Evolutionary conservation across 2,329 filamentous ascomycete genomes (phyloP).

Genomic region (Uncinocarpus reesii): DNA sequence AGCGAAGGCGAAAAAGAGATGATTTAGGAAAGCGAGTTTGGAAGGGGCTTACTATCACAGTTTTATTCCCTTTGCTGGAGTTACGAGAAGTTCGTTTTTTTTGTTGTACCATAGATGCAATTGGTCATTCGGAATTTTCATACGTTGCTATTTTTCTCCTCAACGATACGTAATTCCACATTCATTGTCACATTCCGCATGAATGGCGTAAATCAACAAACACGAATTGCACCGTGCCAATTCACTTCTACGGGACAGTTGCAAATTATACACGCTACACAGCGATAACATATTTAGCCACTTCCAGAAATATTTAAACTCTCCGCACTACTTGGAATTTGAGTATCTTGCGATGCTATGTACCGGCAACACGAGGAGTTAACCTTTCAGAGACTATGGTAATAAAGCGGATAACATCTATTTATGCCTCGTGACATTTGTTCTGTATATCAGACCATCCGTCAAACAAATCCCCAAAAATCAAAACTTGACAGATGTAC

Average conservation of each 20-base stretch:
- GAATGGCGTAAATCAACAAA: no score
- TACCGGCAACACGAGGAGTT: no score
- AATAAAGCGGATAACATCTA: background rate
- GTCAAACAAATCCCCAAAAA: slow-evolving; percentile 68
- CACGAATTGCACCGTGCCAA: no score
- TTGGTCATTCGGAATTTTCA: background rate
- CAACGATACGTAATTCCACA: background rate
- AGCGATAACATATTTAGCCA: no score
- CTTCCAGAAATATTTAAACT: no score
- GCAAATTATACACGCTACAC: no score
- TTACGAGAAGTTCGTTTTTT: slow-evolving; percentile 1
- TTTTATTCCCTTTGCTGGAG: background rate
- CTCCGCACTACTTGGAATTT: background rate
- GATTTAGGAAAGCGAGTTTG: background rate
- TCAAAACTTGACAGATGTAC: slow-evolving; percentile 83
- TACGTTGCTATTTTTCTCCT: background rate
- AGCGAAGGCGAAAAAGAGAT: slow-evolving; percentile 20
- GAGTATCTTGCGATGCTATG: background rate
- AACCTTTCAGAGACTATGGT: background rate
- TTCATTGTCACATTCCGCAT: no score
- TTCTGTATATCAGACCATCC: slow-evolving; percentile 26
- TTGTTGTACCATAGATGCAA: slow-evolving; percentile 3
- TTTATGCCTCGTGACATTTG: background rate
- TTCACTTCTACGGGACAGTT: no score
- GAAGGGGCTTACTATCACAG: background rate